Evolutionary conservation across 768 basidiomycete species (phyloP).

Genomic region (Suillus sp.): DNA sequence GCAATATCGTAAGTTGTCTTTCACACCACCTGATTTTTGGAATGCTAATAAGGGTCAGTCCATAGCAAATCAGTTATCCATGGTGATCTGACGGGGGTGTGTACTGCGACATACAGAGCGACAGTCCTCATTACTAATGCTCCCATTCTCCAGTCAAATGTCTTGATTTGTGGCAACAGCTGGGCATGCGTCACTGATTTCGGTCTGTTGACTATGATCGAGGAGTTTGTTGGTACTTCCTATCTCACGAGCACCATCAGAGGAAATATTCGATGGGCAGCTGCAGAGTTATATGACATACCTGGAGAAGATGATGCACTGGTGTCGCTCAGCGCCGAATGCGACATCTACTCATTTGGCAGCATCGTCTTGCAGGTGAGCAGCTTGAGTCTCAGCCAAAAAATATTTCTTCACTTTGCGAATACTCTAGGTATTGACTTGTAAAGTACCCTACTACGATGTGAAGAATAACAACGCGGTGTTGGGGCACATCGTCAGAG

Average conservation of each 20-base stretch:
- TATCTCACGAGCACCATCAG: constrained; percentile 34
- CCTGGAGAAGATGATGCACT: neutral
- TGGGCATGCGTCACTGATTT: constrained; percentile 41
- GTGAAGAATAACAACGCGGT: constrained; percentile 5
- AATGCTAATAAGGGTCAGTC: neutral
- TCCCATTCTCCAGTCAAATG: constrained; percentile 7
- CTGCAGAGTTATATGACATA: constrained; percentile 30
- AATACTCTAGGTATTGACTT: constrained; percentile 8
- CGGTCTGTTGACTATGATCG: neutral
- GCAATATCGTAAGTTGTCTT: neutral
- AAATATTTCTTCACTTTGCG: neutral
- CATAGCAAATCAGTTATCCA: constrained; percentile 7
- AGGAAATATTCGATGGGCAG: constrained; percentile 51
- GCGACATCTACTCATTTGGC: constrained; percentile 48
- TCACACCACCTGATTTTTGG: neutral
- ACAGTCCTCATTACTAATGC: neutral
- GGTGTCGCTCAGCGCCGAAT: constrained; percentile 23
- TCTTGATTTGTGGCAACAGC: constrained; percentile 42
- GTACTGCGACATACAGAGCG: neutral
- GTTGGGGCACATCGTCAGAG: neutral
- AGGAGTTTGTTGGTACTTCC: constrained; percentile 33
- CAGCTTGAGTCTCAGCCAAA: neutral
- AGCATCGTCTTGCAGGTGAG: constrained; percentile 14
- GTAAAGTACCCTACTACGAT: constrained; percentile 9
- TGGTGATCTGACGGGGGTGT: constrained; percentile 15